Conservation (phyloP, 192 early-diverging fungal genomes). For the Backusella tuberculispora region DNA sequence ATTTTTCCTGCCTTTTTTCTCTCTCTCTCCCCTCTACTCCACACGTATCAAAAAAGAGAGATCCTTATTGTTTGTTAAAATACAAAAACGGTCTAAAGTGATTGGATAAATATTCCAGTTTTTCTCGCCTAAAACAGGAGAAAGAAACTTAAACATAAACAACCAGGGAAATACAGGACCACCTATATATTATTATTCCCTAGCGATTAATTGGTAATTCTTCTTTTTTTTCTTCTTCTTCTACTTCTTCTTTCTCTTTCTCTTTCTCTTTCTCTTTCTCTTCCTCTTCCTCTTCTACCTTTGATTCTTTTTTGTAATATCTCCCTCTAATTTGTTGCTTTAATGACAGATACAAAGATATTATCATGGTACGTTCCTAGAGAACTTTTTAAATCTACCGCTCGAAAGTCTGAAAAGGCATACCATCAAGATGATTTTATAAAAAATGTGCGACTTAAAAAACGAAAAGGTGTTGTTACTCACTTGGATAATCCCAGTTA, state of each 20-base stretch:
- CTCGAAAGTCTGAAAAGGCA: not conserved
- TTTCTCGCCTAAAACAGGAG: constrained; percentile 4
- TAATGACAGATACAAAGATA: not conserved
- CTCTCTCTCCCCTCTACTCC: not conserved
- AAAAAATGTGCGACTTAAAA: not conserved
- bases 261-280: not conserved
- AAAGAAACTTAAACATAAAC: constrained; percentile 12
- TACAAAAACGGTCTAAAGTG: not conserved
- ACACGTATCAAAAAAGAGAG: not conserved
- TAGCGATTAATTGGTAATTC: too few relatives aligned
- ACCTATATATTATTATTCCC: not conserved
- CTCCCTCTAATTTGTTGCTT: not conserved
- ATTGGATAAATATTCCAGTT: constrained; percentile 1
- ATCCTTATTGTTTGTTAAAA: not conserved
- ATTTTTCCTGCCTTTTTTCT: constrained; percentile 9
- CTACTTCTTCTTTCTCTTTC: not conserved
- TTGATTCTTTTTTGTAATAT: not conserved
- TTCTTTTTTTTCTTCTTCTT: too few relatives aligned
- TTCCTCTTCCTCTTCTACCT: not conserved
- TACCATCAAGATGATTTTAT: not conserved
- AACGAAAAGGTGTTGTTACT: not conserved
- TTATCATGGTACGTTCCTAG: not conserved
- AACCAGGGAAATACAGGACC: constrained; percentile 13
- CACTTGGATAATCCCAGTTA: not conserved
- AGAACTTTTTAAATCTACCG: not conserved